These are phyloP conservation scores for Suillus decipiens DNA, from an alignment of 768 basidiomycete species.

Conservation along the genomic window DNA sequence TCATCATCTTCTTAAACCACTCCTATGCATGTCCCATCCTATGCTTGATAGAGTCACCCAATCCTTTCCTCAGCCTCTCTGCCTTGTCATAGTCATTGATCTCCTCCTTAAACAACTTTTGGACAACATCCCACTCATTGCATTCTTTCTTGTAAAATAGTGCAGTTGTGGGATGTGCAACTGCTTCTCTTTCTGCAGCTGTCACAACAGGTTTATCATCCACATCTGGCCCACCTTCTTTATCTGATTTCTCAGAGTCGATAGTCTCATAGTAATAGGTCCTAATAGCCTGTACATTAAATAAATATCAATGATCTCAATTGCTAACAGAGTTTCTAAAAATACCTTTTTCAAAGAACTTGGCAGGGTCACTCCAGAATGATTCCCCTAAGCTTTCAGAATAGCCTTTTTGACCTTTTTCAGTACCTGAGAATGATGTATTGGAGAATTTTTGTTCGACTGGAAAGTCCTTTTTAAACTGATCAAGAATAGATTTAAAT, in stretches of 20 bases:
- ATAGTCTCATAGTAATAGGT: too few relatives aligned
- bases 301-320: too few relatives aligned
- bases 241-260: not conserved
- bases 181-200: not conserved
- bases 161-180: not conserved
- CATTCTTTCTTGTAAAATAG: not conserved
- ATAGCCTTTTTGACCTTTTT: not conserved
- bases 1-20: not conserved
- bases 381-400: not conserved
- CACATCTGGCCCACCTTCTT: not conserved
- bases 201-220: too few relatives aligned
- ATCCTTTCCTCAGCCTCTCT: not conserved
- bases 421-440: not conserved
- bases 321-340: not conserved
- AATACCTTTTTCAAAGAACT: not conserved
- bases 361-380: not conserved
- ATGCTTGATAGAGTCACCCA: not conserved
- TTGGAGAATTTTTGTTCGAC: not conserved
- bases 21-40: constrained; percentile 3
- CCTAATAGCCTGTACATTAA: too few relatives aligned
- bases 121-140: not conserved
- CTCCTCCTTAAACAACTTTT: not conserved
- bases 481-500: not conserved
- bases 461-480: not conserved
- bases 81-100: not conserved